phyloP scores from a whole-genome alignment of 2,329 filamentous ascomycete species.

The Chalaropsis ovoidea region DNA sequence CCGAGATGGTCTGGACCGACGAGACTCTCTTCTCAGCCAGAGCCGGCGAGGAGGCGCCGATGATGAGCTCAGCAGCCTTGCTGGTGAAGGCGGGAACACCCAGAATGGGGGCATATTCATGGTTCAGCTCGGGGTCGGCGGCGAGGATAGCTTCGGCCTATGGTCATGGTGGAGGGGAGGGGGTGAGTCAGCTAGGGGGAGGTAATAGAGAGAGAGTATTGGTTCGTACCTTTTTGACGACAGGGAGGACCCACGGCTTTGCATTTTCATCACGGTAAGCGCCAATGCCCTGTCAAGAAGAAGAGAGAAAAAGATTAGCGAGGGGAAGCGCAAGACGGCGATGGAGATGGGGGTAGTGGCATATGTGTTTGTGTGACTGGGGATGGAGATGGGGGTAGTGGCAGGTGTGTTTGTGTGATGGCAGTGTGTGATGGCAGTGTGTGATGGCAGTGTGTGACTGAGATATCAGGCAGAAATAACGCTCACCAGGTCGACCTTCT shows the following conservation, averaged over 20 bases:
- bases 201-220: neutral
- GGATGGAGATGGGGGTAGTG: no score
- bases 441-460: neutral
- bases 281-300: constrained; percentile 54
- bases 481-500: constrained; percentile 84
- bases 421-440: no score
- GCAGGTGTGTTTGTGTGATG: no score
- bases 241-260: constrained; percentile 93
- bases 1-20: constrained; percentile 90
- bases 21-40: constrained; percentile 70
- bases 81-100: constrained; percentile 76
- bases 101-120: constrained; percentile 96
- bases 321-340: neutral
- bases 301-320: constrained; percentile 3
- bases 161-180: neutral
- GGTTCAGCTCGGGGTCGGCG: constrained; percentile 82
- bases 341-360: no score
- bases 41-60: constrained; percentile 70
- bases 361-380: no score
- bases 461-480: neutral
- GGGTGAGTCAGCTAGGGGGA: neutral
- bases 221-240: constrained; percentile 76
- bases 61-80: constrained; percentile 82
- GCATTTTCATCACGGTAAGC: constrained; percentile 91
- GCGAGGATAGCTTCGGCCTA: constrained; percentile 85